Conservation (phyloP, 2,329 filamentous ascomycete species). For the Seiridium cupressi region DNA sequence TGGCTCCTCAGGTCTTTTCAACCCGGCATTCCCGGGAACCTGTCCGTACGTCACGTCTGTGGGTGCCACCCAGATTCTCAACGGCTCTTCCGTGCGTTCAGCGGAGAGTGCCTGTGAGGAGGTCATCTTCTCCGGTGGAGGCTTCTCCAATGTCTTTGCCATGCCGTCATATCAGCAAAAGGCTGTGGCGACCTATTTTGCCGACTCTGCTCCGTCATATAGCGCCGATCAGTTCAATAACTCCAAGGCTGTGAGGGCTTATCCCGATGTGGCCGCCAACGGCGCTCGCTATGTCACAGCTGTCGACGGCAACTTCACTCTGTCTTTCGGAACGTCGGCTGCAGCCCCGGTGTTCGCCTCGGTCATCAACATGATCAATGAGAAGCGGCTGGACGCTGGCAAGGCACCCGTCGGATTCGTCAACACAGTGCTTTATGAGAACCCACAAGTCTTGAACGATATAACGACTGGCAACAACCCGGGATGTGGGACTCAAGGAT, state of each 20-base stretch:
- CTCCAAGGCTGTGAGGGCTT: slow-evolving; percentile 39
- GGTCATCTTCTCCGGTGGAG: slow-evolving; percentile 45
- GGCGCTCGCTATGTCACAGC: slow-evolving; percentile 43
- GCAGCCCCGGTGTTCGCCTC: slow-evolving; percentile 21
- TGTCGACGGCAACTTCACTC: slow-evolving; percentile 36
- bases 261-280: slow-evolving; percentile 46
- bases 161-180: slow-evolving; percentile 44
- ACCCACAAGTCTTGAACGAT: slow-evolving; percentile 27
- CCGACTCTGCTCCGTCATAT: slow-evolving; percentile 37
- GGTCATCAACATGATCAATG: slow-evolving; percentile 21
- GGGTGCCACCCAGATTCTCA: slow-evolving; percentile 46
- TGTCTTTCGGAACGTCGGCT: slow-evolving; percentile 47
- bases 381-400: slow-evolving; percentile 18
- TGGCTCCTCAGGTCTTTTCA: slow-evolving; percentile 36
- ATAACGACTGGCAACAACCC: slow-evolving; percentile 27
- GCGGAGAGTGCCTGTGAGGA: slow-evolving; percentile 45
- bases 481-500: slow-evolving; percentile 25
- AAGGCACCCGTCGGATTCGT: slow-evolving; percentile 22
- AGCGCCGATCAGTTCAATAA: slow-evolving; percentile 44
- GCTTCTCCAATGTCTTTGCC: slow-evolving; percentile 48
- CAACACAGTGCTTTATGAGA: slow-evolving; percentile 23
- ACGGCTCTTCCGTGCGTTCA: slow-evolving; percentile 33
- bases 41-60: slow-evolving; percentile 52
- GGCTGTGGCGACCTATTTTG: slow-evolving; percentile 38
- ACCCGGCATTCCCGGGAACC: slow-evolving; percentile 42